phyloP scores from a whole-genome alignment of 2,329 filamentous ascomycete species.

The Neurospora sp. region DNA sequence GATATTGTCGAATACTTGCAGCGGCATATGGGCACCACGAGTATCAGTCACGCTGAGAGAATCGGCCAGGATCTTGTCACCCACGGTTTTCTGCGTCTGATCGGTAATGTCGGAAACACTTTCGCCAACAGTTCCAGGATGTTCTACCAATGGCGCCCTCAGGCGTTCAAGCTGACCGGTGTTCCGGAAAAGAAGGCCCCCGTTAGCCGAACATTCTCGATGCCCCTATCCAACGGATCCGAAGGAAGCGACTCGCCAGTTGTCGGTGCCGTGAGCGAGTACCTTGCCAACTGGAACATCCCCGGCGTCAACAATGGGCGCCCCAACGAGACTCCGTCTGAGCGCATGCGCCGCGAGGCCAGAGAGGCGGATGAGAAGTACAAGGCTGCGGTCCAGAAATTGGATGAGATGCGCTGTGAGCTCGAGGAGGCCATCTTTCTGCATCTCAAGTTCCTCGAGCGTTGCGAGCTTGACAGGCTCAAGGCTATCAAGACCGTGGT shows the following conservation, averaged over 20 bases:
- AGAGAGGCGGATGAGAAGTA: conserved; percentile 88
- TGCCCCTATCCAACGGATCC: conserved; percentile 50
- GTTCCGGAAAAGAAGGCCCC: conserved; percentile 78
- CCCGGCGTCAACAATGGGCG: conserved; percentile 63
- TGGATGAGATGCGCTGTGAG: conserved; percentile 85
- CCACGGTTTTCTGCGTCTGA: conserved; percentile 76
- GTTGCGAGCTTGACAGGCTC: conserved; percentile 88
- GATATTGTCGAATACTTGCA: conserved; percentile 96
- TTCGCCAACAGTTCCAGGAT: conserved; percentile 97
- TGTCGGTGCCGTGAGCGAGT: conserved; percentile 76
- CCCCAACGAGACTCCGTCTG: conserved; percentile 86
- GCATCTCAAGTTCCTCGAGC: conserved; percentile 91
- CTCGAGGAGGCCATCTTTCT: conserved; percentile 92
- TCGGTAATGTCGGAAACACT: conserved; percentile 88
- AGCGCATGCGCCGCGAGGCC: conserved; percentile 81
- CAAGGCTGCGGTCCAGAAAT: conserved; percentile 73
- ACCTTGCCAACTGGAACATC: conserved; percentile 86
- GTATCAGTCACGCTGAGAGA: conserved; percentile 81
- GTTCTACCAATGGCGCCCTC: conserved; percentile 95
- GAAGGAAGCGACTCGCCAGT: conserved; percentile 63
- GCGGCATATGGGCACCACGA: conserved; percentile 73
- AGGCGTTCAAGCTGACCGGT: conserved; percentile 79
- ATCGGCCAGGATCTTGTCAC: conserved; percentile 89
- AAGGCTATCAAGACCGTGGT: conserved; percentile 98
- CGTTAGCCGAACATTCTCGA: conserved; percentile 64